Conservation (phyloP, 1,284 basidiomycete species). For the Cryptococcus sp. region DNA sequence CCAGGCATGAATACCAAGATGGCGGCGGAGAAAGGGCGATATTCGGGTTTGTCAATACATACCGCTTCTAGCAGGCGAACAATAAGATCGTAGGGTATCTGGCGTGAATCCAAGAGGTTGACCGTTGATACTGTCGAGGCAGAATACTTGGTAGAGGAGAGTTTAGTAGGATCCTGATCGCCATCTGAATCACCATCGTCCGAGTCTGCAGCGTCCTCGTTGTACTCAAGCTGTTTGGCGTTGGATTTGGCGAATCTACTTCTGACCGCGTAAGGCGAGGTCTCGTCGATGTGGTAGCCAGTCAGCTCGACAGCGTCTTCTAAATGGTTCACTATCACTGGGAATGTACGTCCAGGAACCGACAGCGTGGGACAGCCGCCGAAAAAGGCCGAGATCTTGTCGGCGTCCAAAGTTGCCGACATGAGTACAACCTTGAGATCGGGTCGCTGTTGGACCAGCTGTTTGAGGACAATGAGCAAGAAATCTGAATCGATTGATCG, state of each 20-base stretch:
- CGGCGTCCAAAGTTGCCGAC: constrained; percentile 94
- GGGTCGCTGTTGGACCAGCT: constrained; percentile 70
- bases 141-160: constrained; percentile 53
- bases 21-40: constrained; percentile 64
- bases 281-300: constrained; percentile 77
- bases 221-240: constrained; percentile 61
- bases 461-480: constrained; percentile 88
- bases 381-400: constrained; percentile 91
- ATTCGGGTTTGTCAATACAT: constrained; percentile 63
- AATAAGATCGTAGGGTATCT: constrained; percentile 87
- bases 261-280: constrained; percentile 76
- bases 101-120: constrained; percentile 80
- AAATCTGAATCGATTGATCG: constrained; percentile 98
- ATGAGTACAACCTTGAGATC: constrained; percentile 92
- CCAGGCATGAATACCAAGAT: constrained; percentile 94
- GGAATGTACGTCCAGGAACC: constrained; percentile 96
- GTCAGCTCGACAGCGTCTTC: constrained; percentile 90
- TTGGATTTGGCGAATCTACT: constrained; percentile 49
- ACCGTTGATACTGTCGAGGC: constrained; percentile 73
- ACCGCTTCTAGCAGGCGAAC: constrained; percentile 77
- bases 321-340: constrained; percentile 79
- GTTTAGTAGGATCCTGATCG: constrained; percentile 35
- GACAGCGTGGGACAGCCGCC: constrained; percentile 81
- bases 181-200: constrained; percentile 60
- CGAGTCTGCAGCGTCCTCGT: constrained; percentile 58